Conservation (phyloP, 2,329 filamentous ascomycete genomes). For the Myriosclerotinia scirpicola region DNA sequence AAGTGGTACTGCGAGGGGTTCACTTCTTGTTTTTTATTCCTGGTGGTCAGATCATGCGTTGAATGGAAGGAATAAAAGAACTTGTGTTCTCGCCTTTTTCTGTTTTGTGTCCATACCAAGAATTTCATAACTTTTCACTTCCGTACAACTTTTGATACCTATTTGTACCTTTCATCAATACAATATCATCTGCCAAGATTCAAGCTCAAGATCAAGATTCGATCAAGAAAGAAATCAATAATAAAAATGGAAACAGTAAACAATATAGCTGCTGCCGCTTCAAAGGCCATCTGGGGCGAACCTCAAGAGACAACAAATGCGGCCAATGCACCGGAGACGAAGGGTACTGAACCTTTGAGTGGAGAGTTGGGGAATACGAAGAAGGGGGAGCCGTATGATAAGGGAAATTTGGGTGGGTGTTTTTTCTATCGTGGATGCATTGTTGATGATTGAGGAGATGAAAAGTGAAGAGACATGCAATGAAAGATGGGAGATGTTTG, state of each 20-base stretch:
- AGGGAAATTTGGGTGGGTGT: conserved; percentile 59
- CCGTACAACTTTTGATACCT: not conserved
- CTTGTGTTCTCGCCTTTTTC: no score
- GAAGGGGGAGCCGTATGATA: conserved; percentile 72
- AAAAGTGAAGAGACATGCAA: not conserved
- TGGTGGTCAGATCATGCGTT: no score
- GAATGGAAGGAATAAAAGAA: no score
- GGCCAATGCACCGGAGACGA: conserved; percentile 3
- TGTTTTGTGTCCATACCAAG: no score
- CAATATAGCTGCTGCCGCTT: conserved; percentile 50
- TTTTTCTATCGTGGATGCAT: not conserved
- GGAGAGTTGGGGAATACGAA: conserved; percentile 67
- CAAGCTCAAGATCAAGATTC: no score
- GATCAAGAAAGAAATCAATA: not conserved
- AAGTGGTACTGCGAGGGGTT: not conserved
- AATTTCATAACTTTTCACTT: no score
- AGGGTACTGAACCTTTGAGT: conserved; percentile 66
- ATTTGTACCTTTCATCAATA: no score
- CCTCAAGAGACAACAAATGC: conserved; percentile 25
- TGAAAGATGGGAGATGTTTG: not conserved
- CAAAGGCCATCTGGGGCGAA: conserved; percentile 47
- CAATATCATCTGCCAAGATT: no score
- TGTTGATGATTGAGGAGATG: no score
- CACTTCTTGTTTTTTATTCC: conserved; percentile 3
- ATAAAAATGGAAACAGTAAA: conserved; percentile 62